Percentiles rank a stretch among this genome's conserved stretches.
phyloP scores from a whole-genome alignment of 805 yeast species.

The Nakazawaea wyomingensis region DNA sequence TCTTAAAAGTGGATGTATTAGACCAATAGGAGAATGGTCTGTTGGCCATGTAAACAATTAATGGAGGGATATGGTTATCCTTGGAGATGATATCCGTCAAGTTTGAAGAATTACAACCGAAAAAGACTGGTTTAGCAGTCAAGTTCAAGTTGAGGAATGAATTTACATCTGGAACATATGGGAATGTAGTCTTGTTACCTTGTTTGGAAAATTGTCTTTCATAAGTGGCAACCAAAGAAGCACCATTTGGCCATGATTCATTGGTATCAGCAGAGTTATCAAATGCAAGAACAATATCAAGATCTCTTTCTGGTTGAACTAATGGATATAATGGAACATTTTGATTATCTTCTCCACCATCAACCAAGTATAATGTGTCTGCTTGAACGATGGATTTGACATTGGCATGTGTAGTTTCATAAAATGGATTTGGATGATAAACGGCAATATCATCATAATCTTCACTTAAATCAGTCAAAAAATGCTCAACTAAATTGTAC shows the following conservation, averaged over 20 bases:
- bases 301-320: slow-evolving; percentile 51
- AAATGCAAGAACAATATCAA: slow-evolving; percentile 62
- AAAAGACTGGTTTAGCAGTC: slow-evolving; percentile 69
- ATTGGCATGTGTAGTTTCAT: slow-evolving; percentile 31
- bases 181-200: slow-evolving; percentile 62
- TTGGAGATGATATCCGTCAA: slow-evolving; percentile 40
- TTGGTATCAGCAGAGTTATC: slow-evolving; percentile 65
- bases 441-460: slow-evolving; percentile 65
- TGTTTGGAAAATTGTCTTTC: slow-evolving; percentile 40
- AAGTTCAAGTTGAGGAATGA: slow-evolving; percentile 57
- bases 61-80: slow-evolving; percentile 50
- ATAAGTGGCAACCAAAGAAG: slow-evolving; percentile 51
- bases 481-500: slow-evolving; percentile 36
- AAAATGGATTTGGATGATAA: slow-evolving; percentile 70
- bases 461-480: slow-evolving; percentile 41
- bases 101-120: slow-evolving; percentile 72
- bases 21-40: slow-evolving; percentile 58
- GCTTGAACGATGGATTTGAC: slow-evolving; percentile 32
- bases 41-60: slow-evolving; percentile 75
- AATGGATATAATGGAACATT: slow-evolving; percentile 67
- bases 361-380: slow-evolving; percentile 52
- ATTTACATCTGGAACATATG: slow-evolving; percentile 68
- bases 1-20: slow-evolving; percentile 68
- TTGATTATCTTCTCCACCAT: slow-evolving; percentile 77
- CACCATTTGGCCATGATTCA: slow-evolving; percentile 62